phyloP scores from a whole-genome alignment of 371 early-diverging fungal genomes.

The Mucor lusitanicus region DNA sequence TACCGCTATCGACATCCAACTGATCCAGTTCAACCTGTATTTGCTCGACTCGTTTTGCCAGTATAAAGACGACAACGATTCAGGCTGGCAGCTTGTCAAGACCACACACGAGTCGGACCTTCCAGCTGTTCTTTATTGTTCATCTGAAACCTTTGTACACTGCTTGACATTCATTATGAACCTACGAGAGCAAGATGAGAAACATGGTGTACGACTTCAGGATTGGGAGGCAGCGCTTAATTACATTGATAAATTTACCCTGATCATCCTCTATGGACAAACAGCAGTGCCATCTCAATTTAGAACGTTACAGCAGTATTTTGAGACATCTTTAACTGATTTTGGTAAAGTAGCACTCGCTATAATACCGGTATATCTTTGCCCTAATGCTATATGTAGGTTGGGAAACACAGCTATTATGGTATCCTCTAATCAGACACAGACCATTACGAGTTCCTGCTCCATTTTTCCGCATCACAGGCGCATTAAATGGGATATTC shows the following conservation, averaged over 20 bases:
- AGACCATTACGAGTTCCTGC: slow-evolving; percentile 8
- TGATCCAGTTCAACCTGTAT: not conserved
- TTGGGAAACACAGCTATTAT: slow-evolving; percentile 26
- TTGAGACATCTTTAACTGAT: not conserved
- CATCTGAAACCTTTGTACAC: slow-evolving; percentile 15
- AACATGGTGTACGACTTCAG: slow-evolving; percentile 10
- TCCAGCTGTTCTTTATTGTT: slow-evolving; percentile 17
- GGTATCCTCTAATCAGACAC: slow-evolving; percentile 14
- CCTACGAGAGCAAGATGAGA: not conserved
- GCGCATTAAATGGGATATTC: slow-evolving; percentile 9
- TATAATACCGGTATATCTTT: not conserved
- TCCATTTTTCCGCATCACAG: slow-evolving; percentile 14
- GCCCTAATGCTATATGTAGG: slow-evolving; percentile 11
- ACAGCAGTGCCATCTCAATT: not conserved
- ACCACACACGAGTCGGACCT: slow-evolving; percentile 1
- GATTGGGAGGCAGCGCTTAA: slow-evolving; percentile 18
- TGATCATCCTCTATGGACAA: not conserved
- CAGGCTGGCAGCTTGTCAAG: not conserved
- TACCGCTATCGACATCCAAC: not conserved
- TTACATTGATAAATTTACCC: slow-evolving; percentile 1
- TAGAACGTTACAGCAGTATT: not conserved
- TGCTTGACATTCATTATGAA: slow-evolving; percentile 9
- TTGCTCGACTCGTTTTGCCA: slow-evolving; percentile 3
- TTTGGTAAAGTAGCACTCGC: slow-evolving; percentile 4
- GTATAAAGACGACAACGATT: not conserved